Evolutionary conservation across 2,329 filamentous ascomycete species (phyloP), one percentile per base, ranked within the genome.

Genomic region (Paramyrothecium roridum): DNA sequence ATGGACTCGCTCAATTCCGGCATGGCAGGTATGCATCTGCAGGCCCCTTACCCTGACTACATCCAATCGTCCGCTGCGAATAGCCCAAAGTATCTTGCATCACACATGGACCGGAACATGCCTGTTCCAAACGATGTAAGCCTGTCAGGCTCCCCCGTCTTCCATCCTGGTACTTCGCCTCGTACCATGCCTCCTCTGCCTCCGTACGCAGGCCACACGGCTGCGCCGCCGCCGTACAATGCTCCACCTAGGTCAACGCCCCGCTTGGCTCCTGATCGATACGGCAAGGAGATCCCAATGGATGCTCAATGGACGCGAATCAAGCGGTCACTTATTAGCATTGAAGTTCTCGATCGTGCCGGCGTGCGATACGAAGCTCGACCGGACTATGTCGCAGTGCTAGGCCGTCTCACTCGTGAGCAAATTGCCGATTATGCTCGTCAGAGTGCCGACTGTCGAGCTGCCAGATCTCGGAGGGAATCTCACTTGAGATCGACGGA

Each of bases 301-400:
- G 80, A 85, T 23, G 84, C 83, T 2, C 76, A 77, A 51, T 87
- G 84, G 84, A 87, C 84, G 3, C 79, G 76, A 54, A 83, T 87
- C 34, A 76, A 73, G 54, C 77, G 84, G 13, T 72, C 71, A 2
- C 72, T 84, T 1, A 76, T 87, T 10, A 85, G 82, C n/a, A 78
- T 80, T 6, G 82, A 84, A 59, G 80, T 85, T 0, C 72, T 87
- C 3, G 74, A 78, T 43, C 72, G 76, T 46, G 81, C 82, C 3
- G 77, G 81, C 13, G 75, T 84, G 21, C 78, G 84, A 11, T 86
- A 84, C 61, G 83, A 86, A 65, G 84, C 83, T 11, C 76, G 81
- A 1, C 83, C 82, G 0, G 77, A 80, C 1, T 87, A 83, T 56
- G 82, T 87, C 78, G 84, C 84, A 13, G 70, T 87, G 3, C 74